Percentiles rank a stretch among this genome's conserved stretches.
Evolutionary conservation across 495 filamentous ascomycete genomes (phyloP).

Genomic region (Podospora fimiseda): DNA sequence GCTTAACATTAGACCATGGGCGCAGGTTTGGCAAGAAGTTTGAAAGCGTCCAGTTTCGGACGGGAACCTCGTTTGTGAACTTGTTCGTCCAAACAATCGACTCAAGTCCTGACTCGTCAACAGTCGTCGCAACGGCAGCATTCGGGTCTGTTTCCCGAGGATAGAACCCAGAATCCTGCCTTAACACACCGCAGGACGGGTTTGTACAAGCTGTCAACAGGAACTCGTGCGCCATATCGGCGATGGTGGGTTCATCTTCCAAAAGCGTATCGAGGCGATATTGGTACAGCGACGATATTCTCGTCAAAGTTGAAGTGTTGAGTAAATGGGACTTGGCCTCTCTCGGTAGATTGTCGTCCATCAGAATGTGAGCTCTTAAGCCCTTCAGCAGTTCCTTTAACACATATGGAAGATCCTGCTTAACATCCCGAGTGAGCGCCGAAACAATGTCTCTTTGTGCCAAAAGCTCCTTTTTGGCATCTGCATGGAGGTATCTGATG

Average conservation of each 20-base stretch:
- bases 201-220: slow-evolving; percentile 67
- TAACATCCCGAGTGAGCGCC: slow-evolving; percentile 61
- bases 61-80: slow-evolving; percentile 56
- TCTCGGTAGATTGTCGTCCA: slow-evolving; percentile 61
- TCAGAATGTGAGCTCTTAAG: slow-evolving; percentile 58
- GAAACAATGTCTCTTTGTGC: slow-evolving; percentile 63
- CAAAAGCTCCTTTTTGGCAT: slow-evolving; percentile 68
- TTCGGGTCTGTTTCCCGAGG: slow-evolving; percentile 60
- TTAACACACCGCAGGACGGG: slow-evolving; percentile 60
- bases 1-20: slow-evolving; percentile 72
- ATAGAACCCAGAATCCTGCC: slow-evolving; percentile 64
- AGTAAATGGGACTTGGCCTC: slow-evolving; percentile 67
- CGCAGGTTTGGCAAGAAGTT: slow-evolving; percentile 72
- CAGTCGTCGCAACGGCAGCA: slow-evolving; percentile 27
- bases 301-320: slow-evolving; percentile 60
- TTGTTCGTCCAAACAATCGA: slow-evolving; percentile 60
- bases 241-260: slow-evolving; percentile 38
- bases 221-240: slow-evolving; percentile 61
- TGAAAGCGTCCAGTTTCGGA: slow-evolving; percentile 68
- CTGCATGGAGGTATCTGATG: slow-evolving; percentile 61
- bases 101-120: slow-evolving; percentile 64
- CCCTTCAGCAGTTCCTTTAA: slow-evolving; percentile 60
- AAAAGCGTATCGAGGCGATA: slow-evolving; percentile 38
- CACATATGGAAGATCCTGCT: slow-evolving; percentile 65
- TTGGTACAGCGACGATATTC: slow-evolving; percentile 65